Evolutionary conservation across 1,284 basidiomycete genomes (phyloP).

Genomic region (Xanthoconium separans): DNA sequence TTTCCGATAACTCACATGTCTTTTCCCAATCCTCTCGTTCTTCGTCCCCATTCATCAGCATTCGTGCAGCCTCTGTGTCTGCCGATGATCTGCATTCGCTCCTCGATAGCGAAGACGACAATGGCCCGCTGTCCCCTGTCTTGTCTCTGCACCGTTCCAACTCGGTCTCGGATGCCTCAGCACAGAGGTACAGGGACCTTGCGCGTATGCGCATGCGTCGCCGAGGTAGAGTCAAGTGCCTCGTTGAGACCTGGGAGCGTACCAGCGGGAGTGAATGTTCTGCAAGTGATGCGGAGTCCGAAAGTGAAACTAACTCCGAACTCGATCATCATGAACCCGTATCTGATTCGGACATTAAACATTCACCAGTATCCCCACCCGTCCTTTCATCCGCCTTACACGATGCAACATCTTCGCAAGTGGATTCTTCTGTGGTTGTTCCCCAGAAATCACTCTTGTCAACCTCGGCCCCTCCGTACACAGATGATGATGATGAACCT

Average conservation of each 20-base stretch:
- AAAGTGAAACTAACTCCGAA: conserved; percentile 17
- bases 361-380: conserved; percentile 8
- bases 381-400: neutral
- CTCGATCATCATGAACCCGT: conserved; percentile 6
- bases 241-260: conserved; percentile 32
- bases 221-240: conserved; percentile 32
- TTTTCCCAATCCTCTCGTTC: conserved; percentile 2
- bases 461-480: conserved; percentile 23
- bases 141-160: conserved; percentile 26
- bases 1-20: conserved; percentile 13
- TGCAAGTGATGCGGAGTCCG: conserved; percentile 23
- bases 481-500: conserved; percentile 25
- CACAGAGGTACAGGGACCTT: conserved; percentile 33
- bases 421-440: neutral
- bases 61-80: conserved; percentile 21
- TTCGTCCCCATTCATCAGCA: conserved; percentile 10
- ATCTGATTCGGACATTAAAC: neutral
- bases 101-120: neutral
- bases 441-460: conserved; percentile 2
- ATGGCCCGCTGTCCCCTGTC: conserved; percentile 15
- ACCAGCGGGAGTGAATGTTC: conserved; percentile 29
- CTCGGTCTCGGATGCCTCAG: conserved; percentile 25
- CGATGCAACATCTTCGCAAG: neutral
- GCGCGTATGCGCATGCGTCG: conserved; percentile 30
- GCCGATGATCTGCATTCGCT: conserved; percentile 22